A percentile compares a stretch with the other conserved stretches of the same genome.
Evolutionary conservation across 768 basidiomycete species (phyloP).

Genomic region (Phaeolepiota aurea): DNA sequence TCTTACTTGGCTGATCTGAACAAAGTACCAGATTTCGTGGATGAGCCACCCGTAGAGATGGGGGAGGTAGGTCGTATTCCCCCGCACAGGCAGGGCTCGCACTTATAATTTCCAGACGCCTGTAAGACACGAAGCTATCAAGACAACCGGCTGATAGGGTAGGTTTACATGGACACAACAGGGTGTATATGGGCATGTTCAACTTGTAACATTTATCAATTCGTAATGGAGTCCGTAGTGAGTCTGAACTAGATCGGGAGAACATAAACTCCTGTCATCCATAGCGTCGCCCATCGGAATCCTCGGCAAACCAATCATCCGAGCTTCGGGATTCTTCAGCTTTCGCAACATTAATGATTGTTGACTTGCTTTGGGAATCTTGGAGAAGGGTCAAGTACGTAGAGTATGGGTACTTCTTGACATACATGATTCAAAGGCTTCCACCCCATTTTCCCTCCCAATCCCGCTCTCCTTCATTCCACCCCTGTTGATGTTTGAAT

Average conservation of each 20-base stretch:
- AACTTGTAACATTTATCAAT: no score
- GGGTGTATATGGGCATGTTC: background rate
- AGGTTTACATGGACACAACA: background rate
- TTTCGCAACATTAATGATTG: slow-evolving; percentile 65
- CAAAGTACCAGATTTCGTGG: slow-evolving; percentile 88
- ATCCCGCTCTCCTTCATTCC: slow-evolving; percentile 89
- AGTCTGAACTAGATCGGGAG: background rate
- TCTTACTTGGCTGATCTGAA: slow-evolving; percentile 84
- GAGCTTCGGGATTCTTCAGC: slow-evolving; percentile 43
- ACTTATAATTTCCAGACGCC: slow-evolving; percentile 25
- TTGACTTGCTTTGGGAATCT: slow-evolving; percentile 85
- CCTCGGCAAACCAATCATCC: slow-evolving; percentile 79
- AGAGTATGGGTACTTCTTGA: slow-evolving; percentile 6
- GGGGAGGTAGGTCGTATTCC: slow-evolving; percentile 38
- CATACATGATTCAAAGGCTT: slow-evolving; percentile 74
- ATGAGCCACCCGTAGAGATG: slow-evolving; percentile 72
- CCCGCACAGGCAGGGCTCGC: background rate
- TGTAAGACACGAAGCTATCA: slow-evolving; percentile 44
- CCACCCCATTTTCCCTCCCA: slow-evolving; percentile 79
- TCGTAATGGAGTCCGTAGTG: background rate
- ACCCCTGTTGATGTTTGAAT: slow-evolving; percentile 44
- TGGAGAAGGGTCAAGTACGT: slow-evolving; percentile 4
- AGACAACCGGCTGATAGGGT: slow-evolving; percentile 30
- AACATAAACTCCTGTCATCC: slow-evolving; percentile 31
- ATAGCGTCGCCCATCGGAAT: slow-evolving; percentile 45